Base-by-base conservation (phyloP, 306 rosid species). In the Sphenostylis stenocarpa region DNA sequence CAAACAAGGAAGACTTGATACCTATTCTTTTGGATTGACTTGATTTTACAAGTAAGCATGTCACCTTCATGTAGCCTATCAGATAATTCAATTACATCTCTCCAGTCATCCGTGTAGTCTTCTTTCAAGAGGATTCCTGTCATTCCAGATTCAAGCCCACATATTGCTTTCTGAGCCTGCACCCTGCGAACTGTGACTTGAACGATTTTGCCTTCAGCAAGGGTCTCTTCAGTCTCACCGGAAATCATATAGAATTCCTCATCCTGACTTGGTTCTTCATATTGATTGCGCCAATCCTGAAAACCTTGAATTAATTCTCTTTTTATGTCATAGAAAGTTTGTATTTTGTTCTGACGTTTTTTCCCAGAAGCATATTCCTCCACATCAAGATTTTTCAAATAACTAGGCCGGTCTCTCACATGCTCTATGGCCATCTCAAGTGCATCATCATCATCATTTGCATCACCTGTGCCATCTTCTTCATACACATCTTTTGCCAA, bases 401-500 rank as follows among this genome's bases (percentile, higher is more conserved):
- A 81, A 80, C 85, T 84, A 81, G 99, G 98, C 15, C 92, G 85
- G 28, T 96, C 96, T 82, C 99, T 88, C 17, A 92, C 99, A 51
- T 92, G 96, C 86, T 96, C 99, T 78, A 96, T 96, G 45, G 97
- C 97, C 98, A 95, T 89, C 91, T 95, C 99, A 69, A 87, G 48
- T 0, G 93, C 98, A 83, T 95, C 99, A 45, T 95, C 97, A 38
- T 95, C 97, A 73, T 90, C 97, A 82, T 87, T 89, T 29, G 88
- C 93, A 64, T 90, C 97, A 74, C 88, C 89, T 7, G 87, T 74
- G 34, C 85, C 90, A 80, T 89, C 97, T 43, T 78, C 96, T 14
- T 88, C 97, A 82, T 83, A 96, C 43, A 96, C 96, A 84, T 91
- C 99, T 88, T 89, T 96, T 56, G 99, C 99, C 86, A 96, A 85